Conservation (phyloP, 2,329 filamentous ascomycete genomes). For the Phialocephala sp. region DNA sequence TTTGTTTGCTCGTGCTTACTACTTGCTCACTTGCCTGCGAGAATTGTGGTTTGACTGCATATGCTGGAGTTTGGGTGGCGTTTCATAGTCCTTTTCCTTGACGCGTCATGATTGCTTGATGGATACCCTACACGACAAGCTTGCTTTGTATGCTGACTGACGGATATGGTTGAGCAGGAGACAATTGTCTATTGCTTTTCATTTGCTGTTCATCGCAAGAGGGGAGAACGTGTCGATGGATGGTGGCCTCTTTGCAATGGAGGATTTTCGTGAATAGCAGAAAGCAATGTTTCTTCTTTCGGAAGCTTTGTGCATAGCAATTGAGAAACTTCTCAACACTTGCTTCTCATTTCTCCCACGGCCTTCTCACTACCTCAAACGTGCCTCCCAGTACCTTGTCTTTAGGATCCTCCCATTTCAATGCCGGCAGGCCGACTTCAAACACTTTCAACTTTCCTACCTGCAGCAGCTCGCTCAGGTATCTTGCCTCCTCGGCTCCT, state of each 20-base stretch:
- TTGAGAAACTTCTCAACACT: neutral
- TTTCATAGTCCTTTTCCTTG: neutral
- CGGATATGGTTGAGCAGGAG: no score
- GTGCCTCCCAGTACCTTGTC: neutral
- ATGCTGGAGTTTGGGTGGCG: neutral
- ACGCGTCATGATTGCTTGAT: neutral
- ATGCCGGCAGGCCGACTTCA: constrained; percentile 26
- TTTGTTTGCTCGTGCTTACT: neutral
- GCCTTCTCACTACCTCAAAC: constrained; percentile 4
- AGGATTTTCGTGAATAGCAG: neutral
- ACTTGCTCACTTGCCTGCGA: neutral
- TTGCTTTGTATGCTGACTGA: no score
- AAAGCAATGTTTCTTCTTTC: neutral
- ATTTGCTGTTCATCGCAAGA: no score
- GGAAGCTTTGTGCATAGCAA: neutral
- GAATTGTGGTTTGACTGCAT: neutral
- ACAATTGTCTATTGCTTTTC: no score
- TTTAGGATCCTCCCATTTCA: constrained; percentile 19
- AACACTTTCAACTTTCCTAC: constrained; percentile 25
- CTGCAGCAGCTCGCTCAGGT: constrained; percentile 30
- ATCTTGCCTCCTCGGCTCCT: constrained; percentile 27
- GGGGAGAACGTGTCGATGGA: no score
- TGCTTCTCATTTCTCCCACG: neutral
- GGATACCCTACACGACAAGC: neutral
- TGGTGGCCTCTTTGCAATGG: no score